Evolutionary conservation across 768 basidiomycete species (phyloP).

Genomic region (Paxillus rubicundulus): DNA sequence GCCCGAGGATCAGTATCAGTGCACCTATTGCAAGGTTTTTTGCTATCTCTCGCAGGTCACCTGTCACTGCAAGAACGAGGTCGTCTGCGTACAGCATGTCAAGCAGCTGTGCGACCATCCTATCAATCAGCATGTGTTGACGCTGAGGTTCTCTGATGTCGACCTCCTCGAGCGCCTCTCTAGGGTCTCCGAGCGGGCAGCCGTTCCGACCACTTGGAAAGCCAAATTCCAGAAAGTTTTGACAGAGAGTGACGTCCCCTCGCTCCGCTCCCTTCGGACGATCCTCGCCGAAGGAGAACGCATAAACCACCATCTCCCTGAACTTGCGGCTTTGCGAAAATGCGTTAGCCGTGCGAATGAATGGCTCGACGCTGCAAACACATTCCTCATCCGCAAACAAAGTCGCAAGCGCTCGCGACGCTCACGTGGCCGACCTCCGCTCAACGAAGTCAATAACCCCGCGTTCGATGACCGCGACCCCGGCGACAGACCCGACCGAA

Average conservation of each 20-base stretch:
- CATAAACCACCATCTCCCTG: conserved; percentile 70
- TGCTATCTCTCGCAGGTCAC: conserved; percentile 93
- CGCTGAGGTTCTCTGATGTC: conserved; percentile 79
- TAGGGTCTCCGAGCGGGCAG: conserved; percentile 69
- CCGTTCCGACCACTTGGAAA: conserved; percentile 73
- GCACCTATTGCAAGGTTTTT: conserved; percentile 87
- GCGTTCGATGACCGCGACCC: conserved; percentile 45
- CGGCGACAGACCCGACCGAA: conserved; percentile 67
- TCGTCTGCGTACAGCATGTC: conserved; percentile 85
- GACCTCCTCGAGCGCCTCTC: conserved; percentile 66
- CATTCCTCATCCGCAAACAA: conserved; percentile 76
- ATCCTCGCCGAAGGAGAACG: conserved; percentile 88
- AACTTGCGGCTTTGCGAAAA: conserved; percentile 68
- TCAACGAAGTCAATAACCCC: conserved; percentile 39
- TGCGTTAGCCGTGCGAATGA: conserved; percentile 80
- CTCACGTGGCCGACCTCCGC: conserved; percentile 52
- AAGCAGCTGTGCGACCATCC: conserved; percentile 70
- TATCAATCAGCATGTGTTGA: conserved; percentile 56
- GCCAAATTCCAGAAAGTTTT: conserved; percentile 65
- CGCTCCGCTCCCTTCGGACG: conserved; percentile 73
- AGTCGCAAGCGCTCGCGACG: conserved; percentile 73
- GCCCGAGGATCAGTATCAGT: conserved; percentile 94
- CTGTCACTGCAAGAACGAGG: conserved; percentile 72
- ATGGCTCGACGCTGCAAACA: conserved; percentile 85
- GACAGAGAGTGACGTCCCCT: conserved; percentile 65